Percentiles rank a stretch among this genome's conserved stretches.
These are phyloP conservation scores for Neurospora sublineolata DNA, from an alignment of 495 filamentous ascomycete species.

Conservation along the genomic window DNA sequence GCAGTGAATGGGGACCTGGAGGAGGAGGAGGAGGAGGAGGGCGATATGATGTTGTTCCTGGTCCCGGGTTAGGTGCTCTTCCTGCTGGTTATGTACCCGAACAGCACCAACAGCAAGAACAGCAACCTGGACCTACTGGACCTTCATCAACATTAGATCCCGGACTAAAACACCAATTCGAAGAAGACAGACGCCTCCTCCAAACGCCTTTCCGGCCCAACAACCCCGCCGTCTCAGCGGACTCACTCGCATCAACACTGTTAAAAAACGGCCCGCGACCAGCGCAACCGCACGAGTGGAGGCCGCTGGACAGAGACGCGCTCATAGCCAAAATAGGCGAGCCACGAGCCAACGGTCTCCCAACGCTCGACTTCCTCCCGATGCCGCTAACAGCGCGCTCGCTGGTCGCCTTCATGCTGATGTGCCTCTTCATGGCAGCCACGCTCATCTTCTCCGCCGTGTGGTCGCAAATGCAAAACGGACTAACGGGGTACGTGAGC, in stretches of 20 bases:
- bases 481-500: constrained; percentile 53
- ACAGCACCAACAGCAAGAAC: constrained; percentile 1
- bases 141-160: background rate
- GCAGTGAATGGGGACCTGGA: constrained; percentile 11
- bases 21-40: background rate
- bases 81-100: background rate
- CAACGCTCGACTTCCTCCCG: constrained; percentile 54
- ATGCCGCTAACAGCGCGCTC: constrained; percentile 51
- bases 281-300: constrained; percentile 21
- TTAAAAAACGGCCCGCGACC: constrained; percentile 12
- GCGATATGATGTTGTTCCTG: background rate
- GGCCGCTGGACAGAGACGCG: constrained; percentile 10
- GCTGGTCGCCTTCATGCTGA: constrained; percentile 43
- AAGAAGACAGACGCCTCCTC: background rate
- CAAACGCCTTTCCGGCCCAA: constrained; percentile 4
- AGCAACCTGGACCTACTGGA: background rate
- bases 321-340: constrained; percentile 8
- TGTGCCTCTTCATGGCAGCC: constrained; percentile 59
- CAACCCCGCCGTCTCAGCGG: constrained; percentile 13
- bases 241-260: constrained; percentile 19
- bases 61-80: background rate
- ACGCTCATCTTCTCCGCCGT: constrained; percentile 63
- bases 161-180: background rate
- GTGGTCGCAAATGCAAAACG: constrained; percentile 51
- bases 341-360: constrained; percentile 11